Evolutionary conservation across 177 flowering plant species (phyloP).

Genomic region (Vitis hybrid): DNA sequence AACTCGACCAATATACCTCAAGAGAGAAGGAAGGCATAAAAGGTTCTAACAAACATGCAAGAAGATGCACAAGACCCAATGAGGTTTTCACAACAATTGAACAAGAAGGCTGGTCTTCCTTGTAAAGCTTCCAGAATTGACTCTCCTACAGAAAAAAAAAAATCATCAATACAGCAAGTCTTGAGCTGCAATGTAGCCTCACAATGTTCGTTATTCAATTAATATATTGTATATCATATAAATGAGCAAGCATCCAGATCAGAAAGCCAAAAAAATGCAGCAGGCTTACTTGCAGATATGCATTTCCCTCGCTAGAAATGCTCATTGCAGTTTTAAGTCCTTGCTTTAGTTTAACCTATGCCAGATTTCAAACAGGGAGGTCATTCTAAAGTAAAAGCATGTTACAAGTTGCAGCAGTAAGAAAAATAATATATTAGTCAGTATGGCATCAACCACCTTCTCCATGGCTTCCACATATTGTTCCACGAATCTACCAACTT

Average conservation of each 20-base stretch:
- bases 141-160: constrained; percentile 49
- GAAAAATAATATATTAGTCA: too few species aligned
- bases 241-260: neutral
- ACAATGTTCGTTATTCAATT: too few species aligned
- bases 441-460: constrained; percentile 48
- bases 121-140: constrained; percentile 95
- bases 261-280: neutral
- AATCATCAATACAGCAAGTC: neutral
- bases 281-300: constrained; percentile 77
- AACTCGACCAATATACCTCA: constrained; percentile 47
- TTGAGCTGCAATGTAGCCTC: too few species aligned
- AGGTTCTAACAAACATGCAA: constrained; percentile 89
- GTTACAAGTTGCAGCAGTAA: too few species aligned
- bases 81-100: constrained; percentile 79
- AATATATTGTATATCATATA: neutral
- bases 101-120: constrained; percentile 67
- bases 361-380: neutral
- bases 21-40: constrained; percentile 88
- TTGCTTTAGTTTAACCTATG: constrained; percentile 89
- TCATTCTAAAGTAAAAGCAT: too few species aligned
- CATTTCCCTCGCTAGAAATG: constrained; percentile 90
- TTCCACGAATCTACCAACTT: constrained; percentile 63
- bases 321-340: constrained; percentile 89
- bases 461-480: constrained; percentile 93
- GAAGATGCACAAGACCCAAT: constrained; percentile 77